Evolutionary conservation across 768 basidiomycete genomes (phyloP).

Genomic region (Dictyophora rubrovolvata): DNA sequence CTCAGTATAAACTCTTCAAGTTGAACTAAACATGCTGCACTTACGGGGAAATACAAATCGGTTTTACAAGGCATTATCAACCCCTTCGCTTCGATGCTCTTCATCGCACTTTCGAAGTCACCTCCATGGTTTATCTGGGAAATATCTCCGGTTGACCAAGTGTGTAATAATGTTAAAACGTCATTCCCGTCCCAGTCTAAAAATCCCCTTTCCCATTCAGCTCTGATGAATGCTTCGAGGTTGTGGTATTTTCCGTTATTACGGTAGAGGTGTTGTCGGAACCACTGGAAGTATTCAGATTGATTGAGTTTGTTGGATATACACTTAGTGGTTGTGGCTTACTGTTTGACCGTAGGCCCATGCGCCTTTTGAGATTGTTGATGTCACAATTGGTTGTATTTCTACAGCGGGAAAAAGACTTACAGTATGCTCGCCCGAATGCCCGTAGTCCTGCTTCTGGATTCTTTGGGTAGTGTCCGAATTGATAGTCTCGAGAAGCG

Average conservation of each 20-base stretch:
- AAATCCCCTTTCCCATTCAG: slow-evolving; percentile 39
- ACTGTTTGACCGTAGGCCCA: slow-evolving; percentile 53
- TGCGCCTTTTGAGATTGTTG: slow-evolving; percentile 17
- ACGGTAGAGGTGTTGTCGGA: slow-evolving; percentile 37
- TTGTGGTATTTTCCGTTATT: slow-evolving; percentile 36
- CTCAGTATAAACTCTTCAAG: neutral
- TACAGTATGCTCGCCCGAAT: slow-evolving; percentile 42
- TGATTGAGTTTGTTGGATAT: neutral
- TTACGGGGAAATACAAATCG: slow-evolving; percentile 47
- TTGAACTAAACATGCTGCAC: slow-evolving; percentile 2
- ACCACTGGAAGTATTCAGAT: slow-evolving; percentile 32
- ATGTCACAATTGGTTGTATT: neutral
- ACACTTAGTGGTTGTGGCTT: slow-evolving; percentile 9
- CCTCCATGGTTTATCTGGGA: slow-evolving; percentile 34
- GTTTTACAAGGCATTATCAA: slow-evolving; percentile 51
- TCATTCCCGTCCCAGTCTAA: slow-evolving; percentile 48
- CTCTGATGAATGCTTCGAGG: slow-evolving; percentile 39
- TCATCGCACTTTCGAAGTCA: slow-evolving; percentile 31
- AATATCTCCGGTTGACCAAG: slow-evolving; percentile 42
- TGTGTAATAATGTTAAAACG: slow-evolving; percentile 35
- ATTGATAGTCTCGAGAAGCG: slow-evolving; percentile 44
- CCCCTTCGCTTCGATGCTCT: slow-evolving; percentile 38
- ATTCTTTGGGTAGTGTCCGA: slow-evolving; percentile 38
- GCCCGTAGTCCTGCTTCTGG: slow-evolving; percentile 44
- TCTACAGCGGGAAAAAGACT: neutral